These are phyloP conservation scores for Wallacemonas collosoma DNA, from an alignment of 208 protist species.

Conservation along the genomic window DNA sequence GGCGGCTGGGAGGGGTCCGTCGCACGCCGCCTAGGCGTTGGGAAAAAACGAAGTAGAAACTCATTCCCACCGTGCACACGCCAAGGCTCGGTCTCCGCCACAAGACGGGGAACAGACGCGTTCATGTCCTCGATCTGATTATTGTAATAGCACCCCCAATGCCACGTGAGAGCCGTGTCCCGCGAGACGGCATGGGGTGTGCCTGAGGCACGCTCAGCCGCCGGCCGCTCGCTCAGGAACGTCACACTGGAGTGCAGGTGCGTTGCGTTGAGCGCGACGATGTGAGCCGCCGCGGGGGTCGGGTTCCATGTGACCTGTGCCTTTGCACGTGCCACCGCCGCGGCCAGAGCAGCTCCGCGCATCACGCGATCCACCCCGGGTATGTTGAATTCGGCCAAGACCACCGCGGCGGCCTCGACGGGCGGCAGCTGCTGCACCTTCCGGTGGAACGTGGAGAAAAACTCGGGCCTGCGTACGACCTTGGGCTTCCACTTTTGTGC, in stretches of 20 bases:
- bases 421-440: neutral
- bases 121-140: constrained; percentile 58
- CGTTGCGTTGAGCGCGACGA: constrained; percentile 52
- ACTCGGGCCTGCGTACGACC: constrained; percentile 4
- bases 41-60: constrained; percentile 40
- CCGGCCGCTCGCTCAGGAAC: constrained; percentile 9
- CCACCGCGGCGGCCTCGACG: neutral
- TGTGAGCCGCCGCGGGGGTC: constrained; percentile 21
- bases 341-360: neutral
- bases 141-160: constrained; percentile 91
- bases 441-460: constrained; percentile 6
- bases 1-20: too few species aligned
- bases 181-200: too few species aligned
- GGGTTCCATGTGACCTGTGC: neutral
- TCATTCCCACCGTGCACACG: constrained; percentile 73
- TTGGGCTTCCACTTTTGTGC: neutral
- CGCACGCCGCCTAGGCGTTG: neutral
- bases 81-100: neutral
- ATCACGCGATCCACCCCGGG: neutral
- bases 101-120: constrained; percentile 53
- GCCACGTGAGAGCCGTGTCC: constrained; percentile 23
- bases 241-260: constrained; percentile 77
- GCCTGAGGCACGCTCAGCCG: too few species aligned
- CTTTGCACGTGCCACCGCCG: neutral
- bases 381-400: neutral